Percentiles rank a stretch among this genome's conserved stretches.
Conservation (phyloP, 768 basidiomycete species). For the Dendrothele bispora region DNA sequence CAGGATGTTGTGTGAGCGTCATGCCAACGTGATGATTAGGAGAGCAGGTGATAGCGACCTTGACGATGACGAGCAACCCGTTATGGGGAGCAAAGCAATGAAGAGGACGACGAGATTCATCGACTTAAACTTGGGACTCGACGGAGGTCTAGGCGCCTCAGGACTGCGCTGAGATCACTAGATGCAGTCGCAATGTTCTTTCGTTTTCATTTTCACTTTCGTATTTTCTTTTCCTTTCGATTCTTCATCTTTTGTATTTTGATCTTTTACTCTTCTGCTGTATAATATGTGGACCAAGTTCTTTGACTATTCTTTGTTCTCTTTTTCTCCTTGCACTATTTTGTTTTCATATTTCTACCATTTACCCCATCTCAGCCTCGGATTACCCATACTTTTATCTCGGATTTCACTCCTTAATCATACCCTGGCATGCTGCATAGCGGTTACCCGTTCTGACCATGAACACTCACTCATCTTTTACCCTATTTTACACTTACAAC, state of each 20-base stretch:
- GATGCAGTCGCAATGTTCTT: too few species aligned
- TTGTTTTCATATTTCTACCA: slow-evolving; percentile 1
- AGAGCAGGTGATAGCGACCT: background rate
- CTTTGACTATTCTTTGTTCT: background rate
- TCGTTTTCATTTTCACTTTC: too few species aligned
- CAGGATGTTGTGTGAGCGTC: slow-evolving; percentile 83
- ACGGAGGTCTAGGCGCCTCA: background rate
- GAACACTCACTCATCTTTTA: too few species aligned
- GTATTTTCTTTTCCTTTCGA: background rate
- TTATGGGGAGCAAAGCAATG: background rate
- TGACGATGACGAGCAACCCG: too few species aligned
- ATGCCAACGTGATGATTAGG: slow-evolving; percentile 39
- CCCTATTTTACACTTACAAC: too few species aligned
- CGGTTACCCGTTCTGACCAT: too few species aligned
- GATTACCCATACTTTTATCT: too few species aligned
- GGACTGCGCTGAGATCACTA: too few species aligned
- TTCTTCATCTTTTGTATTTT: background rate
- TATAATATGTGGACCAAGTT: slow-evolving; percentile 1
- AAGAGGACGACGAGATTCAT: slow-evolving; percentile 13
- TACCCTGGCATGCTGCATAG: too few species aligned
- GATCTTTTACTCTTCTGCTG: background rate
- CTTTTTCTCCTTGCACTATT: background rate
- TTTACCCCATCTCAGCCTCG: too few species aligned
- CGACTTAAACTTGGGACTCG: slow-evolving; percentile 1
- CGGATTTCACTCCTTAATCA: too few species aligned